Base-by-base conservation (phyloP, 768 basidiomycete species). In the Leccinum disarticulatum region DNA sequence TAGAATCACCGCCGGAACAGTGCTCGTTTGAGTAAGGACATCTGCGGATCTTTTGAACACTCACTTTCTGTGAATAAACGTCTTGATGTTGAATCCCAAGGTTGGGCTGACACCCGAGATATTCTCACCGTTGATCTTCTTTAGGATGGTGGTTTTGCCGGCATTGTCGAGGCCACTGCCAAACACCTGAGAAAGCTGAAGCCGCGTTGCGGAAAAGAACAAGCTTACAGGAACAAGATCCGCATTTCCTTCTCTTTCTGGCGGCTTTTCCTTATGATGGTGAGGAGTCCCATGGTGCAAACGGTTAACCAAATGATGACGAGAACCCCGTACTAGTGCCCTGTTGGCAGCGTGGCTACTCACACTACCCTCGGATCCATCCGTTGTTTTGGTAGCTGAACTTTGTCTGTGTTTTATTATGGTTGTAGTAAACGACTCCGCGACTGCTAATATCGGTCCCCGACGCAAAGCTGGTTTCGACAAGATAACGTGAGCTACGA, bases 11-110 rank as follows among this genome's bases (percentile, higher is more conserved):
- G 7, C 31, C 56, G 52, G 70, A 73, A 70, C n/a, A 61, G 36
- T 59, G 43, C 64, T 53, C 35, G 56, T 64, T 65, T 63, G 50
- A 52, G 63, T 58, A 43, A 35, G 49, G 54, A 46, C 52, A 73
- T 49, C 53, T 25, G 63, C 56, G 66, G 56, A 64, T 66, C 64
- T 15, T 36, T 64, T 63, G 58, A 51, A 55, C 41, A 70, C 83
- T 75, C 74, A 98, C 93, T 90, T 90, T 75, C 88, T 83, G 74
- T 97, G 91, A 28, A 86, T 79, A 68, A 98, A 93, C 6, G 96
- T 97, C 80, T 95, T 96, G 81, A 98, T 99, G 74, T 98, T 97
- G 82, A 99, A 99, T 11, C 97, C 97, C 14, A 99, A 79, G 10
- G 97, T 98, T 2, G 97, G 97, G 68, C 90, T 93, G 57, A 98